A percentile compares a stretch with the other conserved stretches of the same genome.
Evolutionary conservation across 495 filamentous ascomycete genomes (phyloP).

Genomic region (Tuber magnatum): DNA sequence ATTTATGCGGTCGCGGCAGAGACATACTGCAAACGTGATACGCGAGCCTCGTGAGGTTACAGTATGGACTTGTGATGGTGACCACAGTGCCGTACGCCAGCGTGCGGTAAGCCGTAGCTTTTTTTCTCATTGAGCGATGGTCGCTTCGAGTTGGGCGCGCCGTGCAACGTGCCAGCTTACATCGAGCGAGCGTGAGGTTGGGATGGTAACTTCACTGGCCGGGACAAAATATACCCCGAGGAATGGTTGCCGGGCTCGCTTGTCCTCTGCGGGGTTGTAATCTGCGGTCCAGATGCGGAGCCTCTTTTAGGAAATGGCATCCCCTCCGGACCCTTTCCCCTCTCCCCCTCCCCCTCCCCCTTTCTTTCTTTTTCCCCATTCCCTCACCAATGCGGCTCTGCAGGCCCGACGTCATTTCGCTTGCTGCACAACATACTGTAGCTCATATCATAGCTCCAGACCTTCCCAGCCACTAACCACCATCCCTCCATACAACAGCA

Average conservation of each 20-base stretch:
- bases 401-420: not conserved
- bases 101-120: not conserved
- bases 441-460: not conserved
- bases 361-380: conserved; percentile 11
- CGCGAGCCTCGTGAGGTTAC: not conserved
- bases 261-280: not conserved
- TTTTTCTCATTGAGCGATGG: not conserved
- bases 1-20: not conserved
- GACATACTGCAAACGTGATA: not conserved
- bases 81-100: not conserved
- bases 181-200: not conserved
- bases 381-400: conserved; percentile 6
- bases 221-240: not conserved
- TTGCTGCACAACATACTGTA: not conserved
- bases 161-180: not conserved
- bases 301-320: not conserved
- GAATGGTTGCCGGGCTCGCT: not conserved
- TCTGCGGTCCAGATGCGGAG: not conserved
- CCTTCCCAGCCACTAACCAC: not conserved
- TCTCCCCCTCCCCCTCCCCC: conserved; percentile 8
- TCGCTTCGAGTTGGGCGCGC: not conserved
- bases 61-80: conserved; percentile 1
- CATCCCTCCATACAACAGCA: not conserved
- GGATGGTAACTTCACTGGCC: not conserved
- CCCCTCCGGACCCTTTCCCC: not conserved